phyloP scores from a whole-genome alignment of 345 rosid species.

The Chamaenerion angustifolium region DNA sequence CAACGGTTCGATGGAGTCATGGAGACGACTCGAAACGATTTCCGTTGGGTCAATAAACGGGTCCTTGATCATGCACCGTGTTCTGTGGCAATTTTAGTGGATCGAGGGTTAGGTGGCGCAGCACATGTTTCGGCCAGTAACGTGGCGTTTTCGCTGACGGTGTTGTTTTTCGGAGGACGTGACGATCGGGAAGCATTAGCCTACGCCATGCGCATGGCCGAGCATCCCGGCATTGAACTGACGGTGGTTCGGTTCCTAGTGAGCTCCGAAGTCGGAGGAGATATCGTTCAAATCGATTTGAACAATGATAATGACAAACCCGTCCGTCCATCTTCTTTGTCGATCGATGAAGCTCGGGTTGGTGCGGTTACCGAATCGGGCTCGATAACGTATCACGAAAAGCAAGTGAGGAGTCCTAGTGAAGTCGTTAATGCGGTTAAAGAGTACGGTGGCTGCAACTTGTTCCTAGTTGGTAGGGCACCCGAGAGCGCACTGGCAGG shows the following conservation, averaged over 20 bases:
- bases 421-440: constrained; percentile 17
- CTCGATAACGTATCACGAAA: constrained; percentile 31
- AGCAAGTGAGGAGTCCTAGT: constrained; percentile 10
- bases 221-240: constrained; percentile 11
- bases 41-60: constrained; percentile 38
- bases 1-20: constrained; percentile 49
- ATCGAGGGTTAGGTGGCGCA: constrained; percentile 74
- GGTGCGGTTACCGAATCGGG: constrained; percentile 18
- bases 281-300: constrained; percentile 19
- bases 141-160: constrained; percentile 35
- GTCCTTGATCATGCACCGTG: constrained; percentile 53
- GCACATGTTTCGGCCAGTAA: constrained; percentile 59
- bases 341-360: constrained; percentile 22
- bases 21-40: constrained; percentile 45
- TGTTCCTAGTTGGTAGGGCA: constrained; percentile 41
- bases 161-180: constrained; percentile 66
- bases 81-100: constrained; percentile 59
- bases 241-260: constrained; percentile 32
- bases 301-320: constrained; percentile 6
- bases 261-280: constrained; percentile 16
- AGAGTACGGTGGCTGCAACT: constrained; percentile 18
- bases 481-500: constrained; percentile 21
- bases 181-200: constrained; percentile 21
- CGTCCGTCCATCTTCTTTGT: constrained; percentile 5
- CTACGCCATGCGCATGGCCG: background rate